Percentiles rank a stretch among this genome's conserved stretches.
These are phyloP conservation scores for Chromera velia DNA, from an alignment of 73 alveolate species.

Conservation along the genomic window DNA sequence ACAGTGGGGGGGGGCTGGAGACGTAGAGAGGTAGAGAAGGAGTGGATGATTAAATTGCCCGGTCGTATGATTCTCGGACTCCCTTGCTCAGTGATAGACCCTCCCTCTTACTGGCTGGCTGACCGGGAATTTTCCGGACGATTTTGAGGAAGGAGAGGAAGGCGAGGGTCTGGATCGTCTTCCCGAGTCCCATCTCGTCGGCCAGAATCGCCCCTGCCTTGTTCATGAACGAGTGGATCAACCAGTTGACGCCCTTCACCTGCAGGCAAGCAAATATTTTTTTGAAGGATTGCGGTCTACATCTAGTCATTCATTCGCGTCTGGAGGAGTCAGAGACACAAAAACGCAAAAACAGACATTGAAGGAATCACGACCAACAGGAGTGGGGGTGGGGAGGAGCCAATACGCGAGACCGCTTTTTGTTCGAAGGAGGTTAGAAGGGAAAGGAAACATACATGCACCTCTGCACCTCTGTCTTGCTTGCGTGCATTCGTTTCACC, in stretches of 20 bases:
- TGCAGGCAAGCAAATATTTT: background rate
- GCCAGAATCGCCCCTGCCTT: background rate
- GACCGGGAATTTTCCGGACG: too few relatives aligned
- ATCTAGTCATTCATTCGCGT: background rate
- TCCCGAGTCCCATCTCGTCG: slow-evolving; percentile 1
- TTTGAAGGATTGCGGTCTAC: background rate
- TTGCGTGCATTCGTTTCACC: too few relatives aligned
- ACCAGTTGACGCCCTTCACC: slow-evolving; percentile 14
- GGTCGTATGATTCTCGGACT: too few relatives aligned
- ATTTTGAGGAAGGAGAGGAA: slow-evolving; percentile 16
- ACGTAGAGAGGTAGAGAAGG: too few relatives aligned
- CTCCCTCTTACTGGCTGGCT: too few relatives aligned
- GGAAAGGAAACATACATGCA: too few relatives aligned
- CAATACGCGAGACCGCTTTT: too few relatives aligned
- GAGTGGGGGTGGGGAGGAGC: too few relatives aligned
- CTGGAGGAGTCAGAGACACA: background rate
- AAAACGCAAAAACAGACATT: background rate
- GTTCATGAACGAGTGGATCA: slow-evolving; percentile 3
- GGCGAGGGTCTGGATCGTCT: slow-evolving; percentile 29
- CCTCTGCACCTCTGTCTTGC: background rate
- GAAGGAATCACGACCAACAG: background rate
- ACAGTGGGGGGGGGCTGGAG: too few relatives aligned
- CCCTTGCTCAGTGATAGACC: too few relatives aligned
- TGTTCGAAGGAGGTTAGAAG: too few relatives aligned
- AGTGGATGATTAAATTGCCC: too few relatives aligned